Base-by-base conservation (phyloP, 1,139 yeast genomes). In the Blastobotrys persicus region DNA sequence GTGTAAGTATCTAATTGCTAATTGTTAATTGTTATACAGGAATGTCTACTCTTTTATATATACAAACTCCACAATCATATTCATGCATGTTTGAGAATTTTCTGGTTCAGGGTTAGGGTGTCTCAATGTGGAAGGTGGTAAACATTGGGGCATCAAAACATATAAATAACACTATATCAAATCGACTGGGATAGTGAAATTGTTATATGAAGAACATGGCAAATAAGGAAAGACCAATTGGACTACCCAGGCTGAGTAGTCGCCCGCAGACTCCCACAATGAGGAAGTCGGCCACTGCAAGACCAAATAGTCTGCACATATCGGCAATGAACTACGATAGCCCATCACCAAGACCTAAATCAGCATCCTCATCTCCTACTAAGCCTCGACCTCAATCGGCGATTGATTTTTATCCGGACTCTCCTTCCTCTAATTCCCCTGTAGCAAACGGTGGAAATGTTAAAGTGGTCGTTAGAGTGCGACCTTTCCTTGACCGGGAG, bases 391-490 rank as follows among this genome's bases (percentile, higher is more conserved):
- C 34, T 3, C 34, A 40, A n/a, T 32, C 45, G 7, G 38, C 38
- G 7, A 31, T 33, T 9, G 45, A 20, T 14, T 42, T 33, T 18
- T 33, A 31, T 11, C 31, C 45, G 3, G 38, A 31, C 16, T 31
- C 44, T 5, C 37, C 44, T 20, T 6, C 39, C 17, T 17, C 37
- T 28, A n/a, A 26, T 2, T 2, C 37, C 16, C 5, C 6, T 23
- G 9, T 20, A 11, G 14, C 19, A 13, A 40, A 16, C 3, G 42
- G 44, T n/a, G 67, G 69, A n/a, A 69, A 68, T 49, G 64, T 70
- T 45, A 67, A 65, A 50, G 74, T 71, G 3, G 72, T 68, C 2
- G 72, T 70, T 1, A 51, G 74, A 45, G 70, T 64, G 7, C 55
- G 74, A 18, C 74, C 74, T 13, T 58, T 70, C 43, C 52, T 68